Evolutionary conservation across 1,284 basidiomycete species (phyloP).

Genomic region (Kalmanozyma brasiliensis): DNA sequence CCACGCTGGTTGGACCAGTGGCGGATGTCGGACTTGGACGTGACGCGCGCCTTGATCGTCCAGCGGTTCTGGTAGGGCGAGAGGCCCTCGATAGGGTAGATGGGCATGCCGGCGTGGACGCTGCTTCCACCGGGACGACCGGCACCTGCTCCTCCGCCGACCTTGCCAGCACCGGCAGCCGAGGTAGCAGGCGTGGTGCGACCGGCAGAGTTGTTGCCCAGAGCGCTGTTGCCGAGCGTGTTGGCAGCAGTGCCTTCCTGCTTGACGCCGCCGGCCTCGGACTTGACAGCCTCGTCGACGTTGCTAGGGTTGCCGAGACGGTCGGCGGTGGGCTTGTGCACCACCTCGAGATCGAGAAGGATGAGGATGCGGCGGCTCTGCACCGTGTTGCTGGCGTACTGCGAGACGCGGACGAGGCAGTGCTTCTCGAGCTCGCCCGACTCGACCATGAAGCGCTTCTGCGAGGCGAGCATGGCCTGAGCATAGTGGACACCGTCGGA

Average conservation of each 20-base stretch:
- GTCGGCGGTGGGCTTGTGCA: constrained; percentile 39
- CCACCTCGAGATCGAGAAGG: constrained; percentile 77
- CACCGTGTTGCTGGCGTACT: constrained; percentile 84
- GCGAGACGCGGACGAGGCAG: constrained; percentile 79
- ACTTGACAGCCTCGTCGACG: constrained; percentile 46
- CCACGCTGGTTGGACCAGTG: constrained; percentile 89
- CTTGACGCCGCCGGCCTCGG: constrained; percentile 38
- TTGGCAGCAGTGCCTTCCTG: constrained; percentile 30
- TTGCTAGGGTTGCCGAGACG: constrained; percentile 60
- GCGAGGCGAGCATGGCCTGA: constrained; percentile 89
- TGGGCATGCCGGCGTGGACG: constrained; percentile 67
- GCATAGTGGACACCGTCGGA: constrained; percentile 65
- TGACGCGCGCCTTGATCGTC: constrained; percentile 96
- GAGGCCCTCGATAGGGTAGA: constrained; percentile 90
- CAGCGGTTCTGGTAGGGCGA: constrained; percentile 96
- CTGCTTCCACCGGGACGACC: constrained; percentile 52
- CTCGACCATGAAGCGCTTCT: constrained; percentile 82
- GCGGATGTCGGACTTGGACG: constrained; percentile 87
- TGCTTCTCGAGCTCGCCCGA: constrained; percentile 78
- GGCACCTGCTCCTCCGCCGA: constrained; percentile 10
- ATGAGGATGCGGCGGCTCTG: constrained; percentile 85
- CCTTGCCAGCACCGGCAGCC: constrained; percentile 28
- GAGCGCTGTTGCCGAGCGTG: constrained; percentile 30
- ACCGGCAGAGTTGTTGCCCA: constrained; percentile 38
- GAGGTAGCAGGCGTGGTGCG: constrained; percentile 47